Evolutionary conservation across 2,329 filamentous ascomycete genomes (phyloP).

Genomic region (Exophiala calicioides): DNA sequence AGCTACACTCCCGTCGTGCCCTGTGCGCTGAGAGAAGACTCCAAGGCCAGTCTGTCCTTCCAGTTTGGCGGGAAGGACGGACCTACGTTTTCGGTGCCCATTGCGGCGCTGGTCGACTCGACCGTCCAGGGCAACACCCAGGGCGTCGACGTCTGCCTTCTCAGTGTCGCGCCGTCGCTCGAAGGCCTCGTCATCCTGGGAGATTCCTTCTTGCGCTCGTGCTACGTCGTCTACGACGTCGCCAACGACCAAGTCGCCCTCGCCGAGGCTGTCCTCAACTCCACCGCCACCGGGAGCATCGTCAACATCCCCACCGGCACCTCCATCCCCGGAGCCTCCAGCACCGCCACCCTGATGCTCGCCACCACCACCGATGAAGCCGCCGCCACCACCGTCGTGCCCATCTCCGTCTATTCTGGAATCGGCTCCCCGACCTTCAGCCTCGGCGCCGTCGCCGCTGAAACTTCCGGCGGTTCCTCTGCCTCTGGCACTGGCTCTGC

Average conservation of each 20-base stretch:
- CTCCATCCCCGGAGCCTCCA: constrained; percentile 13
- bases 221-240: constrained; percentile 74
- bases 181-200: constrained; percentile 62
- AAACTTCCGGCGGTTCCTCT: too few relatives aligned
- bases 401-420: too few relatives aligned
- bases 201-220: constrained; percentile 73
- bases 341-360: constrained; percentile 13
- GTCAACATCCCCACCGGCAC: constrained; percentile 20
- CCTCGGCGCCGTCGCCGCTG: too few relatives aligned
- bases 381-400: constrained; percentile 13
- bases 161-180: constrained; percentile 64
- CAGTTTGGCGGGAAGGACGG: constrained; percentile 51
- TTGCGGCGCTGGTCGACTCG: constrained; percentile 55
- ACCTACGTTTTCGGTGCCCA: constrained; percentile 37
- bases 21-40: constrained; percentile 44
- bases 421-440: constrained; percentile 27
- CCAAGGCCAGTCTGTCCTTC: constrained; percentile 47
- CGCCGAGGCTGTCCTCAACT: constrained; percentile 45
- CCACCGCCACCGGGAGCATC: constrained; percentile 18
- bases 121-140: constrained; percentile 52
- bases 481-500: too few relatives aligned
- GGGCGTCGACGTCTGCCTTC: constrained; percentile 61
- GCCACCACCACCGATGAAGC: constrained; percentile 5
- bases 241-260: constrained; percentile 70
- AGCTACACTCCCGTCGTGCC: constrained; percentile 50